Conservation (phyloP, 768 basidiomycete genomes). For the Lactarius psammicola region DNA sequence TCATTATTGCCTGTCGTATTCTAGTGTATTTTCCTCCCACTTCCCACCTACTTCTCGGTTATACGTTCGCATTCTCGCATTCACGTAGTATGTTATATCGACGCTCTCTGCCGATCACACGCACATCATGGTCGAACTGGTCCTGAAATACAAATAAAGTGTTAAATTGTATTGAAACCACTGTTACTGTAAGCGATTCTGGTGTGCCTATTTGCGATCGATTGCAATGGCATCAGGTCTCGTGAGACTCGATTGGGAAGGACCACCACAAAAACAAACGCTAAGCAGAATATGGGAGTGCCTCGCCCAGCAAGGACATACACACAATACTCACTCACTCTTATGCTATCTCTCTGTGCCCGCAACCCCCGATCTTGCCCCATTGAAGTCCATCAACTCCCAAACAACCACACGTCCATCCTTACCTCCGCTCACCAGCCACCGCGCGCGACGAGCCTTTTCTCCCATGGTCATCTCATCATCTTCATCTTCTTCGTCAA, state of each 20-base stretch:
- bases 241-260: not conserved
- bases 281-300: not conserved
- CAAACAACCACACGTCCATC: constrained; percentile 28
- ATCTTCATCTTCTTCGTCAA: constrained; percentile 5
- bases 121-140: not conserved
- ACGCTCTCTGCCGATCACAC: not conserved
- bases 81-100: constrained; percentile 9
- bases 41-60: not conserved
- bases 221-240: not conserved
- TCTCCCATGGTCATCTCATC: constrained; percentile 24
- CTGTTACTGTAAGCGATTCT: not conserved
- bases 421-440: constrained; percentile 29
- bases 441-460: constrained; percentile 22
- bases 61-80: constrained; percentile 12
- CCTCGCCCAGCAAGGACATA: too few species aligned
- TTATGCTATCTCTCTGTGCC: not conserved
- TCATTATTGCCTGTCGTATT: constrained; percentile 15
- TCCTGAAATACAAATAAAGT: not conserved
- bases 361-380: not conserved
- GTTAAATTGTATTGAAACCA: not conserved
- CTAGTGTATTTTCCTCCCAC: constrained; percentile 18
- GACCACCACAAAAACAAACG: not conserved
- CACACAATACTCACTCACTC: too few species aligned
- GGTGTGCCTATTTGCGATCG: not conserved
- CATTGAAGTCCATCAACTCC: constrained; percentile 26